A percentile compares a stretch with the other conserved stretches of the same genome.
These are phyloP conservation scores for Hypoxylon intermedium DNA, from an alignment of 495 filamentous ascomycete genomes.

Conservation along the genomic window DNA sequence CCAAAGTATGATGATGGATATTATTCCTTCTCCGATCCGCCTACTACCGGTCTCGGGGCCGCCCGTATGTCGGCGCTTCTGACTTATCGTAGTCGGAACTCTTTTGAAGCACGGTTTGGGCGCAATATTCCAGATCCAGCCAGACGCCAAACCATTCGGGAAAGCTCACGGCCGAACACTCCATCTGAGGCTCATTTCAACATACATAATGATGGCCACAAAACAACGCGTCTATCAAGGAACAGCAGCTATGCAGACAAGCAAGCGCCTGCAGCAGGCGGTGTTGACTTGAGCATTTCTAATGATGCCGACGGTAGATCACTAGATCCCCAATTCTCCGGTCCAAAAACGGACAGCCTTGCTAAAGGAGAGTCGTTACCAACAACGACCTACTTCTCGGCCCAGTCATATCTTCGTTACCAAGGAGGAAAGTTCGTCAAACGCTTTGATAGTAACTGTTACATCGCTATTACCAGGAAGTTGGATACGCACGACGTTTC, in stretches of 20 bases:
- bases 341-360: conserved; percentile 55
- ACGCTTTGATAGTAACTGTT: conserved; percentile 97
- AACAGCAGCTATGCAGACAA: conserved; percentile 48
- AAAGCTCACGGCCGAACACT: conserved; percentile 64
- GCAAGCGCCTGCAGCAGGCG: conserved; percentile 47
- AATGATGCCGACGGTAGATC: conserved; percentile 45
- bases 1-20: conserved; percentile 98
- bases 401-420: conserved; percentile 97
- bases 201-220: conserved; percentile 96
- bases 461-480: conserved; percentile 98
- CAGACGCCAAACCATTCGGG: conserved; percentile 78
- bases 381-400: conserved; percentile 90
- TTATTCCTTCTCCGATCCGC: conserved; percentile 83
- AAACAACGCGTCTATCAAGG: conserved; percentile 53
- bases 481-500: conserved; percentile 98
- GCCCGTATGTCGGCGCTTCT: conserved; percentile 96
- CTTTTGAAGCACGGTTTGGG: conserved; percentile 94
- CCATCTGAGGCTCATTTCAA: conserved; percentile 86
- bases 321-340: conserved; percentile 79
- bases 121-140: conserved; percentile 88
- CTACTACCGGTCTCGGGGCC: conserved; percentile 83
- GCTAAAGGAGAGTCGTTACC: conserved; percentile 56
- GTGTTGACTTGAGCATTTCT: conserved; percentile 8
- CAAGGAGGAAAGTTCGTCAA: conserved; percentile 96
- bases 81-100: conserved; percentile 95